Evolutionary conservation across 257 asterid species (phyloP).

Genomic region (Salvia splendens): DNA sequence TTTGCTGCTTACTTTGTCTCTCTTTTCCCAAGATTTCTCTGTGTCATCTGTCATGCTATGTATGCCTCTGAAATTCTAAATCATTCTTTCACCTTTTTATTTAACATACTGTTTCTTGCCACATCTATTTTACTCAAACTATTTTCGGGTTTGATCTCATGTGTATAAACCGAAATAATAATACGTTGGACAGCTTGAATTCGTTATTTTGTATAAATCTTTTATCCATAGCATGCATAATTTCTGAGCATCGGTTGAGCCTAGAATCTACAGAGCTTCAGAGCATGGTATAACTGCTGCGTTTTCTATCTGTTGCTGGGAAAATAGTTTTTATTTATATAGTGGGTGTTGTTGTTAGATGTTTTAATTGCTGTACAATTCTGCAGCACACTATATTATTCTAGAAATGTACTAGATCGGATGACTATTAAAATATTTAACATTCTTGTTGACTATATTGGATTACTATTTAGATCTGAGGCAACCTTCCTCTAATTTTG

Average conservation of each 20-base stretch:
- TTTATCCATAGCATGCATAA: background rate
- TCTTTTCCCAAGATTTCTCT: background rate
- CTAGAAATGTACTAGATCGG: constrained; percentile 1
- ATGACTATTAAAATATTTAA: constrained; percentile 15
- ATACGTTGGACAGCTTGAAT: constrained; percentile 21
- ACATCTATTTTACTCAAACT: constrained; percentile 4
- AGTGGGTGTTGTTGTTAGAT: background rate
- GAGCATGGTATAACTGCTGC: constrained; percentile 6
- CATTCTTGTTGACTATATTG: constrained; percentile 19
- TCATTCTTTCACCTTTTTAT: constrained; percentile 10
- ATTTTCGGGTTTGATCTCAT: constrained; percentile 23
- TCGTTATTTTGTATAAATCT: background rate
- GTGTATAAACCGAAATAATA: constrained; percentile 15
- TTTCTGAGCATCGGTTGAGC: constrained; percentile 4
- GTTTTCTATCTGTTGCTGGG: background rate
- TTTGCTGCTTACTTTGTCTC: constrained; percentile 12
- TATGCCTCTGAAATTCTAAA: background rate
- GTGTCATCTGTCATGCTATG: constrained; percentile 2
- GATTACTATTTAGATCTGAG: constrained; percentile 19
- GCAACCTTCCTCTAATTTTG: constrained; percentile 15
- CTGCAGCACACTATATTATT: background rate
- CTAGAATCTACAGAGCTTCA: constrained; percentile 8
- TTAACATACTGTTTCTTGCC: constrained; percentile 6
- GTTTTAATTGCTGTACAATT: constrained; percentile 10
- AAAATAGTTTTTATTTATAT: background rate